phyloP scores from a whole-genome alignment of 176 grass and related monocot species.

The Oryza nivara region DNA sequence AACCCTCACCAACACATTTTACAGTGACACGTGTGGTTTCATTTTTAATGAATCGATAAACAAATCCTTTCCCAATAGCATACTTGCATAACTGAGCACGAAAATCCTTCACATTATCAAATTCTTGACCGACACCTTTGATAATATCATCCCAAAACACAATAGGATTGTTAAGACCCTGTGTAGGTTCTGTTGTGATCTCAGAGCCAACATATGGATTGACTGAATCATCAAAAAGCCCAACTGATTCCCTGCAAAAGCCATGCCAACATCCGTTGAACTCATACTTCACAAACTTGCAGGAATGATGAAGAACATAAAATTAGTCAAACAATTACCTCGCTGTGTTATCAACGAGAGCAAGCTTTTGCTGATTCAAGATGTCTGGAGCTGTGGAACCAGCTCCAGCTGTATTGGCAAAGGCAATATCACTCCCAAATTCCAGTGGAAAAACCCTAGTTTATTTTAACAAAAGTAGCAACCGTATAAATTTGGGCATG shows the following conservation, averaged over 20 bases:
- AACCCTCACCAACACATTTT: constrained; percentile 74
- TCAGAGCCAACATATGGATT: constrained; percentile 61
- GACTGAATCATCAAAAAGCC: constrained; percentile 65
- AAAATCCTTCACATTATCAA: constrained; percentile 98
- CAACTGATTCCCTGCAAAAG: constrained; percentile 53
- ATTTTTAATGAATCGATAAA: constrained; percentile 93
- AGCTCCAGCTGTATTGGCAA: constrained; percentile 52
- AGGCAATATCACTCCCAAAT: constrained; percentile 63
- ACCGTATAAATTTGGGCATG: constrained; percentile 4
- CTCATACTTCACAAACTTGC: constrained; percentile 8
- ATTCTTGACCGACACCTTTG: constrained; percentile 94
- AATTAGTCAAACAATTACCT: constrained; percentile 59
- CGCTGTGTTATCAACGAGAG: constrained; percentile 47
- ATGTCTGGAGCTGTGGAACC: constrained; percentile 52
- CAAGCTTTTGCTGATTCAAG: constrained; percentile 67
- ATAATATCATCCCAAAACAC: constrained; percentile 72
- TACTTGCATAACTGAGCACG: constrained; percentile 96
- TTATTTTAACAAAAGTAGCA: constrained; percentile 29
- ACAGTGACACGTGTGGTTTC: constrained; percentile 88
- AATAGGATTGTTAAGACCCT: constrained; percentile 36
- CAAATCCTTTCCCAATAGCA: constrained; percentile 88
- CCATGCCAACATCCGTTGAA: constrained; percentile 31
- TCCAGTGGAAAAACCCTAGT: constrained; percentile 64
- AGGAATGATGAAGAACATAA: constrained; percentile 2
- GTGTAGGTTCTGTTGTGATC: constrained; percentile 47